phyloP scores from a whole-genome alignment of 2,329 filamentous ascomycete genomes.

The Curvularia eragrostidis region DNA sequence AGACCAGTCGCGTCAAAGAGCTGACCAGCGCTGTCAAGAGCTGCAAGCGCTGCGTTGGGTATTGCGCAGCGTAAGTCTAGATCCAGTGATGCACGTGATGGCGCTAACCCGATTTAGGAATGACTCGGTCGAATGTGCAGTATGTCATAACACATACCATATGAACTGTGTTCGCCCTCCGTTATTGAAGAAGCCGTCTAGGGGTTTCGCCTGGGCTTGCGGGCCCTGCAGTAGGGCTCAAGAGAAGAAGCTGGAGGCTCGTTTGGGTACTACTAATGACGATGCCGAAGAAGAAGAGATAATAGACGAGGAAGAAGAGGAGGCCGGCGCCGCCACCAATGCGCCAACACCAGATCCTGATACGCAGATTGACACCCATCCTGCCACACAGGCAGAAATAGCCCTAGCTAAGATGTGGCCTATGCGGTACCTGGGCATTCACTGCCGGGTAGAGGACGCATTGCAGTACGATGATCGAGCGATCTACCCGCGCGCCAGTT shows the following conservation, averaged over 20 bases:
- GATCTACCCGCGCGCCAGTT: slow-evolving; percentile 95
- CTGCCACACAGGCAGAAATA: slow-evolving; percentile 82
- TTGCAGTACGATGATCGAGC: slow-evolving; percentile 92
- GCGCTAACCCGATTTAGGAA: slow-evolving; percentile 62
- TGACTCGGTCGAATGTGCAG: slow-evolving; percentile 96
- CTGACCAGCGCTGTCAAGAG: slow-evolving; percentile 94
- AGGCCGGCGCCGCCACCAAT: slow-evolving; percentile 68
- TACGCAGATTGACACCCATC: slow-evolving; percentile 63
- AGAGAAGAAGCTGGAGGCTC: slow-evolving; percentile 88
- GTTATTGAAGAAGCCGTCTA: slow-evolving; percentile 91
- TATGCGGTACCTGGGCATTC: slow-evolving; percentile 92
- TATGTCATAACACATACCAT: slow-evolving; percentile 94
- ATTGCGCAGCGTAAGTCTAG: slow-evolving; percentile 81
- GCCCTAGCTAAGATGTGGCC: slow-evolving; percentile 95
- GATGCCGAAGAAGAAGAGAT: slow-evolving; percentile 69
- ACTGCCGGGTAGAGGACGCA: slow-evolving; percentile 93
- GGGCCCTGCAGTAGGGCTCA: slow-evolving; percentile 95
- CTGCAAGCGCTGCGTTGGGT: slow-evolving; percentile 90
- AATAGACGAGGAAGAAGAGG: slow-evolving; percentile 74
- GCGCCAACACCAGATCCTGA: slow-evolving; percentile 57
- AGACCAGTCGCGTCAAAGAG: slow-evolving; percentile 92
- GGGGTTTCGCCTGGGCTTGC: slow-evolving; percentile 98
- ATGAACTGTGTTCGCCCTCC: slow-evolving; percentile 97
- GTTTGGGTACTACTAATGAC: slow-evolving; percentile 62
- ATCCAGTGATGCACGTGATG: slow-evolving; percentile 3